Evolutionary conservation across 106 monocot genomes (phyloP).

Genomic region (Phalaenopsis aphrodite): DNA sequence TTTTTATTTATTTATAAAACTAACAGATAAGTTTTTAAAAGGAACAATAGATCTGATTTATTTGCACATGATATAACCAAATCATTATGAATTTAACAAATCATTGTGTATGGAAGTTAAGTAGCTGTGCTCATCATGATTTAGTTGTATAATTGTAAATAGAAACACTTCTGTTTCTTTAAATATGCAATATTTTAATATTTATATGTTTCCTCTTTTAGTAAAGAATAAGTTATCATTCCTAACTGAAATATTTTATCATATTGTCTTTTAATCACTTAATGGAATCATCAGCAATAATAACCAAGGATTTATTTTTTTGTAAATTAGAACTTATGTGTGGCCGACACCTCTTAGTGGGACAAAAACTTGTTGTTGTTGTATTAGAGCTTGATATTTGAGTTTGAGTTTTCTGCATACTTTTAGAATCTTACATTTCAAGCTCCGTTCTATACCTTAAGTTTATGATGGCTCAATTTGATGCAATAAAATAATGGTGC

Average conservation of each 20-base stretch:
- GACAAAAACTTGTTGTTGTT: too few species aligned
- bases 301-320: neutral
- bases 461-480: too few species aligned
- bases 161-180: neutral
- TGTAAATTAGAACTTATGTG: too few species aligned
- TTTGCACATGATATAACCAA: neutral
- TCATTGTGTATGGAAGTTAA: neutral
- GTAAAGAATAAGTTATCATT: neutral
- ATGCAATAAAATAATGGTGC: too few species aligned
- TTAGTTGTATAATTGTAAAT: neutral
- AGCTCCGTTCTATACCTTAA: too few species aligned
- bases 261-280: neutral
- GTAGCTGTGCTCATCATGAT: neutral
- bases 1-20: neutral
- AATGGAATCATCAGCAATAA: neutral
- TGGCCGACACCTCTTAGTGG: too few species aligned
- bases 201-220: neutral
- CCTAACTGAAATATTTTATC: neutral
- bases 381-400: too few species aligned
- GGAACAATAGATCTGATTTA: neutral
- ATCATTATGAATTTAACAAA: too few species aligned
- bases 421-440: too few species aligned
- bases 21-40: neutral
- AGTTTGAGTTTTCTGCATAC: too few species aligned
- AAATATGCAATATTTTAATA: neutral